These are phyloP conservation scores for Aspergillus heteromorphus DNA, from an alignment of 495 filamentous ascomycete genomes.

Conservation along the genomic window DNA sequence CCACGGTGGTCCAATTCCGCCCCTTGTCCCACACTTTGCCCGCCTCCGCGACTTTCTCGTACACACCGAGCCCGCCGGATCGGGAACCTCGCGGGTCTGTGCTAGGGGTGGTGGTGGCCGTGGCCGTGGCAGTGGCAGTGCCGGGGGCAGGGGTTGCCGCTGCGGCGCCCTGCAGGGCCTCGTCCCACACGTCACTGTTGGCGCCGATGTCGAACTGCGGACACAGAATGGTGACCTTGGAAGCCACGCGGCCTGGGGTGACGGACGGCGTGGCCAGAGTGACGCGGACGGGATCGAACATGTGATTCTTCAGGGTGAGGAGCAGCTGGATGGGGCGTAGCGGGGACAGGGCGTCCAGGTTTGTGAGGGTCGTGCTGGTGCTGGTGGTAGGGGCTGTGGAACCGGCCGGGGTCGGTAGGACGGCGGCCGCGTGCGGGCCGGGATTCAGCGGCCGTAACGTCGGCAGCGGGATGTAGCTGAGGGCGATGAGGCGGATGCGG, in stretches of 20 bases:
- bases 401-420: constrained; percentile 7
- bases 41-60: constrained; percentile 66
- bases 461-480: constrained; percentile 82
- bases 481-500: constrained; percentile 81
- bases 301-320: constrained; percentile 84
- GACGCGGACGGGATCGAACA: constrained; percentile 84
- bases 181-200: constrained; percentile 94
- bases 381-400: constrained; percentile 20
- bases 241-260: constrained; percentile 71
- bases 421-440: constrained; percentile 15
- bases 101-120: background rate
- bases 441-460: constrained; percentile 59
- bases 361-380: constrained; percentile 19
- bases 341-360: constrained; percentile 53
- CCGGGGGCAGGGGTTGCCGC: constrained; percentile 18
- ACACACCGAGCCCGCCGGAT: constrained; percentile 18
- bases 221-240: constrained; percentile 85
- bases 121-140: constrained; percentile 14
- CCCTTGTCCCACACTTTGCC: constrained; percentile 95
- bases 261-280: constrained; percentile 78
- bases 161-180: constrained; percentile 58
- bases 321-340: constrained; percentile 73
- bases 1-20: constrained; percentile 89
- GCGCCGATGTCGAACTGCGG: constrained; percentile 93
- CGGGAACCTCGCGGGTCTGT: constrained; percentile 1